Evolutionary conservation across 1,284 basidiomycete genomes (phyloP).

Genomic region (Leccinum fallax): DNA sequence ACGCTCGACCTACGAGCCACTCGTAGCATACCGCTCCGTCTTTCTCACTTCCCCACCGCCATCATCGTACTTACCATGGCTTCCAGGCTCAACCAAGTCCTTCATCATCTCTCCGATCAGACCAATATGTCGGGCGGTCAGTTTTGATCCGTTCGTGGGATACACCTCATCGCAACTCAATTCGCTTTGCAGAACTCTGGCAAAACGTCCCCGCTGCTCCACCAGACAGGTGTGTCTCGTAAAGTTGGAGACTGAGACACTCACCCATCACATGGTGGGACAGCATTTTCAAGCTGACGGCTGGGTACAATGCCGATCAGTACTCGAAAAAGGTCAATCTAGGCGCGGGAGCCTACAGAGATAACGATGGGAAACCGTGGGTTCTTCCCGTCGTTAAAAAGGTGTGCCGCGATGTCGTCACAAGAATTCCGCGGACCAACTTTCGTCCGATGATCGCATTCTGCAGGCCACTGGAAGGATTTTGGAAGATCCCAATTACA

Average conservation of each 20-base stretch:
- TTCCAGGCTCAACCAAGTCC: conserved; percentile 55
- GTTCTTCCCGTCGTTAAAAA: conserved; percentile 89
- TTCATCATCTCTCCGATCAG: conserved; percentile 42
- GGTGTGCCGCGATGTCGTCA: conserved; percentile 45
- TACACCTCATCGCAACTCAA: conserved; percentile 6
- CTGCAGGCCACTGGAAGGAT: conserved; percentile 73
- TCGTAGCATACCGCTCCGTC: not conserved
- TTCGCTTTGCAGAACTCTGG: conserved; percentile 60
- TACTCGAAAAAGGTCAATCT: conserved; percentile 88
- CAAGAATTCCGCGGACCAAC: not conserved
- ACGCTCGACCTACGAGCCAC: not conserved
- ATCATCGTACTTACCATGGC: conserved; percentile 42
- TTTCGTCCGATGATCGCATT: not conserved
- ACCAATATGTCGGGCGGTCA: conserved; percentile 53
- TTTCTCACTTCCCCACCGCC: not conserved
- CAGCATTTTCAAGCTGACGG: conserved; percentile 92
- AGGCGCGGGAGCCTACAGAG: conserved; percentile 88
- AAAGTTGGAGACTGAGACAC: not conserved
- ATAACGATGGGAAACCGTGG: conserved; percentile 86
- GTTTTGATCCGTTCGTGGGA: conserved; percentile 22
- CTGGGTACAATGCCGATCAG: conserved; percentile 84
- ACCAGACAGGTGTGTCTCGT: conserved; percentile 62
- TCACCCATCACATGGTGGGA: conserved; percentile 7
- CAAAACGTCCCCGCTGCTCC: conserved; percentile 76
- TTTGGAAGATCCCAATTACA: conserved; percentile 70